phyloP scores from a whole-genome alignment of 345 rosid genomes.

The Brassica juncea region DNA sequence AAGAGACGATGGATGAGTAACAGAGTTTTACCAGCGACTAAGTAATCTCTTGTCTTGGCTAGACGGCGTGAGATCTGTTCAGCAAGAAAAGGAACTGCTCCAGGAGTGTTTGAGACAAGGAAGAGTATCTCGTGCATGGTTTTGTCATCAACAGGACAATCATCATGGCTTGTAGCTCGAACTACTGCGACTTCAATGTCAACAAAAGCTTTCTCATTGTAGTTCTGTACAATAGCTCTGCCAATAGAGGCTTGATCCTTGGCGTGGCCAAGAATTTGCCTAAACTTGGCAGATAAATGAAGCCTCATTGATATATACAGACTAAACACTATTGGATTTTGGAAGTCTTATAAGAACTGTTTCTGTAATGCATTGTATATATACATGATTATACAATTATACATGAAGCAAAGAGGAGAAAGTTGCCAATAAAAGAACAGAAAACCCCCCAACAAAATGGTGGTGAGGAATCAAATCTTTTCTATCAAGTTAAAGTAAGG shows the following conservation, averaged over 20 bases:
- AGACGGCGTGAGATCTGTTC: slow-evolving; percentile 78
- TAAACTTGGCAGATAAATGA: slow-evolving; percentile 56
- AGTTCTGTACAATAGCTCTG: slow-evolving; percentile 62
- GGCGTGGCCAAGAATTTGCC: slow-evolving; percentile 59
- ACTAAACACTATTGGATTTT: slow-evolving; percentile 33
- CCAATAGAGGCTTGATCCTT: slow-evolving; percentile 85
- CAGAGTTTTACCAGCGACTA: slow-evolving; percentile 79
- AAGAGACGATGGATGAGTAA: slow-evolving; percentile 74
- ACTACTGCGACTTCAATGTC: slow-evolving; percentile 73
- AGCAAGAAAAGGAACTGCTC: slow-evolving; percentile 71
- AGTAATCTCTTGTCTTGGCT: slow-evolving; percentile 60
- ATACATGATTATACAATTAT: slow-evolving; percentile 16
- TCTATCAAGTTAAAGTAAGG: slow-evolving; percentile 34
- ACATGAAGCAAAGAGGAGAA: slow-evolving; percentile 31
- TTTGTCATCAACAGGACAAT: slow-evolving; percentile 63
- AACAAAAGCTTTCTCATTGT: slow-evolving; percentile 51
- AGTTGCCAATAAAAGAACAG: slow-evolving; percentile 42
- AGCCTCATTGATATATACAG: slow-evolving; percentile 48
- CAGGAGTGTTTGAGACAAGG: slow-evolving; percentile 66
- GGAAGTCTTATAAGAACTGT: slow-evolving; percentile 17
- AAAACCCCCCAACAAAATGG: slow-evolving; percentile 8
- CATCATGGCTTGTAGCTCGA: slow-evolving; percentile 75
- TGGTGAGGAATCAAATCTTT: slow-evolving; percentile 42
- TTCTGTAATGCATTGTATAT: slow-evolving; percentile 21
- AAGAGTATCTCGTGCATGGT: slow-evolving; percentile 83